Evolutionary conservation across 139 green algal species (phyloP).

Genomic region (Spirogloea muscicola): DNA sequence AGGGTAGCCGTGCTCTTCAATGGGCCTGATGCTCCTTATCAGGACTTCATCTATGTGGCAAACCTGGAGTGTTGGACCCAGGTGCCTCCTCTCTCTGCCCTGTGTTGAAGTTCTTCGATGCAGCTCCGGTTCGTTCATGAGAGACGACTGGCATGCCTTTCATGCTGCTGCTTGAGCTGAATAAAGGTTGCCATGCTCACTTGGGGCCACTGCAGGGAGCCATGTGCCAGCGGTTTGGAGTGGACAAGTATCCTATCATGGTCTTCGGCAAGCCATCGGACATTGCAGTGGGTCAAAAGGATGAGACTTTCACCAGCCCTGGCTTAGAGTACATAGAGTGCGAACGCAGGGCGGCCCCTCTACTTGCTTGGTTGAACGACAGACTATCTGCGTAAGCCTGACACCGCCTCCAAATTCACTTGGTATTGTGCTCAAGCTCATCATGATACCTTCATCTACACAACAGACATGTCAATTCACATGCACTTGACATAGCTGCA

Average conservation of each 20-base stretch:
- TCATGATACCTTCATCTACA: no score
- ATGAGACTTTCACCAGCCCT: not conserved
- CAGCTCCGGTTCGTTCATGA: no score
- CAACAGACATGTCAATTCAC: no score
- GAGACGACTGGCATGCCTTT: no score
- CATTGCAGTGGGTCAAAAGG: not conserved
- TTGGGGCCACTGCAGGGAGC: not conserved
- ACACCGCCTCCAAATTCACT: no score
- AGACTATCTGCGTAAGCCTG: not conserved
- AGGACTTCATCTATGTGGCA: slow-evolving; percentile 21
- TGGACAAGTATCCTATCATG: slow-evolving; percentile 28
- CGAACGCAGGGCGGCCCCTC: not conserved
- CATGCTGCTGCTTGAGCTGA: no score
- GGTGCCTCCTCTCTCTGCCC: no score
- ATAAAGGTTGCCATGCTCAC: no score
- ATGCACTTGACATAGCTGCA: no score
- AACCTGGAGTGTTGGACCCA: slow-evolving; percentile 28
- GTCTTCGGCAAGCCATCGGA: slow-evolving; percentile 1
- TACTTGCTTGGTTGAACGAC: not conserved
- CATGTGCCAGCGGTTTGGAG: slow-evolving; percentile 23
- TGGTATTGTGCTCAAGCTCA: no score
- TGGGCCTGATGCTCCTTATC: not conserved
- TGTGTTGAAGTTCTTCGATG: no score
- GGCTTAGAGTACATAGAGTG: not conserved
- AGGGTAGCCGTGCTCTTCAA: slow-evolving; percentile 28